Base-by-base conservation (phyloP, 352 stramenopile genomes). In the Globisporangium ultimum region DNA sequence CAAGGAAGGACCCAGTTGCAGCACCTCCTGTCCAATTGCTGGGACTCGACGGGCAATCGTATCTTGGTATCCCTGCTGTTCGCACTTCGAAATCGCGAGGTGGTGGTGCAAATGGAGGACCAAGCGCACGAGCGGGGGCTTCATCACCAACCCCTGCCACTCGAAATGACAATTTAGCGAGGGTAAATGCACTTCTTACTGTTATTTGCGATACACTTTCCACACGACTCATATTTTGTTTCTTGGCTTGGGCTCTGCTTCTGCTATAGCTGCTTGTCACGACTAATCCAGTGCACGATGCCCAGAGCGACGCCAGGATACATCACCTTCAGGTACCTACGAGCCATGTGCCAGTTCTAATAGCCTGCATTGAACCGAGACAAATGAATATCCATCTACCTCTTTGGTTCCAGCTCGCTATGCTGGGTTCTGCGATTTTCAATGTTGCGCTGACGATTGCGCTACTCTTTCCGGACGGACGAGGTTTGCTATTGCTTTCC, bases 21-120 rank as follows among this genome's bases (percentile, higher is more conserved):
- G 20, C 13, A 4, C 47, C 60, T 32, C 80, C 80, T 10, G 78
- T 80, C 10, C 80, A 89, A 50, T 55, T 89, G 34, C 24, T 89
- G 32, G 66, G 63, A 2, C 55, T 80, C 45, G 71, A 85, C 47
- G 76, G 80, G 1, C 61, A 67, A 13, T 68, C 67, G 0, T 67
- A 78, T 15, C 67, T 89, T 24, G 80, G 80, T 0, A 50, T 86
- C 18, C 63, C 76, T 2, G 58, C 52, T 51, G 18, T 24, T 53
- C 49, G 2, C 12, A 21, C 20, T 15, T 38, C n/a, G 40, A 47
- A 40, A 51, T n/a, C 22, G 45, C 32, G 41, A 17, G 32, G 49
- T 22, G 21, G 9, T 47, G 42, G 22, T 17, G 56, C 36, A 15
- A 51, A 51, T 6, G 9, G 12, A 32, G 52, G 43, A n/a, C 34